Evolutionary conservation across 345 rosid genomes (phyloP), one percentile per base, ranked within the genome.

Genomic region (Cardamine occulta): DNA sequence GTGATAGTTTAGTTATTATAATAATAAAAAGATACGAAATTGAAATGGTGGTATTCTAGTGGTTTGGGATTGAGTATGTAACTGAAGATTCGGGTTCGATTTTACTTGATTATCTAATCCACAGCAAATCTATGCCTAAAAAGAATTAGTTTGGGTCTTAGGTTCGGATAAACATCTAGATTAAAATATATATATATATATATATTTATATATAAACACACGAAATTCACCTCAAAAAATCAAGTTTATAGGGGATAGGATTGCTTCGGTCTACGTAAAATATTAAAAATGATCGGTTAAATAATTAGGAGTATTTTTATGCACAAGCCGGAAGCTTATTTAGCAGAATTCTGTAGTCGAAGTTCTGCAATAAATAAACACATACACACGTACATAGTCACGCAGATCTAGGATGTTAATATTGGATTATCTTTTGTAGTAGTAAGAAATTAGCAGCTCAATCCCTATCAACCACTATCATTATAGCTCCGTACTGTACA

Each of bases 401-500:
- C 78, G 23, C 59, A 24, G 26, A 12, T 58, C 32, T 48, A 74
- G 61, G 67, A 32, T 26, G 1, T 37, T 52, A 37, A 17, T 37
- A 51, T n/a, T 72, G 40, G 40, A 62, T 62, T 12, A 52, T 62
- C 42, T 3, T 5, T 21, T 11, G 2, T 73, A 15, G 2, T 73
- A 15, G 44, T 42, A 29, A 73, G 11, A 74, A 31, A 55, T 32
- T 44, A 32, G 18, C 11, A 62, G 31, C 64, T 60, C 80, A 62
- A 12, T 69, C 58, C 49, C 69, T 51, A 26, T 66, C 53, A 48
- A 58, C 45, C 18, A 34, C 42, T 29, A 58, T 32, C 32, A 28
- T 29, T 63, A 53, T 58, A 12, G 14, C 40, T 42, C 74, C 80
- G 74, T 69, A 61, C 60, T 34, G 24, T 45, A 28, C 60, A 47